A percentile compares a stretch with the other conserved stretches of the same genome.
Evolutionary conservation across 2,329 filamentous ascomycete genomes (phyloP).

Genomic region (Diaporthe velutina): DNA sequence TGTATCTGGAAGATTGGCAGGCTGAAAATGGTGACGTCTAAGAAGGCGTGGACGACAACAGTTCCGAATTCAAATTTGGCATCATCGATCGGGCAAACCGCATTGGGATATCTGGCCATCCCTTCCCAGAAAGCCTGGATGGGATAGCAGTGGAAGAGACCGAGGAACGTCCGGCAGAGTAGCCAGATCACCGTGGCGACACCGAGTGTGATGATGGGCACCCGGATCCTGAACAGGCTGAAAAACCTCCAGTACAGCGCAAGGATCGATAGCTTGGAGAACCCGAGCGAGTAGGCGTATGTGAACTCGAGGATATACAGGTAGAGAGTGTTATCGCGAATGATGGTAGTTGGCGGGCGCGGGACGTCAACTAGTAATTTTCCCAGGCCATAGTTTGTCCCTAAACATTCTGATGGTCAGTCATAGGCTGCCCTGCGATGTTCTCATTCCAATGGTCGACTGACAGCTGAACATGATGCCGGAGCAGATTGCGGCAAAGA

Average conservation of each 20-base stretch:
- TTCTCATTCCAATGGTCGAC: neutral
- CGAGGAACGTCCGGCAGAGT: conserved; percentile 21
- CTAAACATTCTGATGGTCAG: neutral
- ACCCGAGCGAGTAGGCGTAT: conserved; percentile 26
- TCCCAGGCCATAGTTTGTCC: conserved; percentile 19
- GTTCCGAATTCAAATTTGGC: conserved; percentile 23
- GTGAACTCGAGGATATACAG: conserved; percentile 30
- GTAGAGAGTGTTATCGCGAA: neutral
- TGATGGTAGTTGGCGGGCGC: neutral
- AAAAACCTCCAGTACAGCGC: conserved; percentile 29
- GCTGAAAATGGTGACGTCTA: conserved; percentile 22
- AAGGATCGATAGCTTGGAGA: conserved; percentile 25
- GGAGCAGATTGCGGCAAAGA: conserved; percentile 5
- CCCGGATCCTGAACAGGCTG: conserved; percentile 13
- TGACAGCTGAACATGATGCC: conserved; percentile 25
- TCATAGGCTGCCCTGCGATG: neutral
- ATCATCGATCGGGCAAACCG: conserved; percentile 13
- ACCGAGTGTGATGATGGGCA: conserved; percentile 25
- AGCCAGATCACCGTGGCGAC: conserved; percentile 18
- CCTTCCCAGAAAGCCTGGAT: conserved; percentile 31
- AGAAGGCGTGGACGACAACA: conserved; percentile 25
- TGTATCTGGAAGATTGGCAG: conserved; percentile 21
- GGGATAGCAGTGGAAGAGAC: conserved; percentile 17
- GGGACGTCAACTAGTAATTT: conserved; percentile 8
- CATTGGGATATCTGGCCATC: neutral